phyloP scores from a whole-genome alignment of 108 stramenopile species.

The Cyclotella cryptica region DNA sequence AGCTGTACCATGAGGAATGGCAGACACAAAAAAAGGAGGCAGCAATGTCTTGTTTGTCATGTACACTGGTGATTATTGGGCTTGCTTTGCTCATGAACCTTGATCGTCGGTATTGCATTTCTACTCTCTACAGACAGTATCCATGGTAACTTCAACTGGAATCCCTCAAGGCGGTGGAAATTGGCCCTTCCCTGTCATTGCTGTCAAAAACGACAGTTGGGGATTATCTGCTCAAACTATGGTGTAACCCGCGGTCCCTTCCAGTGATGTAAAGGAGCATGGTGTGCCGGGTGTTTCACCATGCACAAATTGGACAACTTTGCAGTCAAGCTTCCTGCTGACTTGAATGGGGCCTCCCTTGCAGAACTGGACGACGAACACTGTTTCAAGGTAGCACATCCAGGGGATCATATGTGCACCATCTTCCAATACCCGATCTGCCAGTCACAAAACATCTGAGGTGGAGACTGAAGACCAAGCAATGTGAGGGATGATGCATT shows the following conservation, averaged over 20 bases:
- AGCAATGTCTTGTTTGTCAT: too few relatives aligned
- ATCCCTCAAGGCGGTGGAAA: background rate
- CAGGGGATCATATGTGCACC: background rate
- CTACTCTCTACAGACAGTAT: too few relatives aligned
- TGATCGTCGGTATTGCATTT: too few relatives aligned
- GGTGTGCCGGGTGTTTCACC: constrained; percentile 21
- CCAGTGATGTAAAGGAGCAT: background rate
- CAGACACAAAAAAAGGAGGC: too few relatives aligned
- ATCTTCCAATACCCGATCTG: constrained; percentile 1
- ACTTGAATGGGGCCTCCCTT: constrained; percentile 5
- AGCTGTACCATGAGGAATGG: constrained; percentile 31
- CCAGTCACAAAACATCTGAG: background rate
- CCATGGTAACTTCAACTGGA: background rate
- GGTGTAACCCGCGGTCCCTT: background rate
- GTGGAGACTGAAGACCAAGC: background rate
- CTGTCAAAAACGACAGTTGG: background rate
- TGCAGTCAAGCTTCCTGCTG: background rate
- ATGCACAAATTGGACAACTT: background rate
- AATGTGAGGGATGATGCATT: background rate
- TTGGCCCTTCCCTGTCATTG: background rate
- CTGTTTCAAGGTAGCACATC: background rate
- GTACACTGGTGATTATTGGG: too few relatives aligned
- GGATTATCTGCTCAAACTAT: background rate
- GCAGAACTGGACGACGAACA: too few relatives aligned
- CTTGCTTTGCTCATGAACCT: too few relatives aligned